Evolutionary conservation across 345 rosid genomes (phyloP).

Genomic region (Hevea brasiliensis): DNA sequence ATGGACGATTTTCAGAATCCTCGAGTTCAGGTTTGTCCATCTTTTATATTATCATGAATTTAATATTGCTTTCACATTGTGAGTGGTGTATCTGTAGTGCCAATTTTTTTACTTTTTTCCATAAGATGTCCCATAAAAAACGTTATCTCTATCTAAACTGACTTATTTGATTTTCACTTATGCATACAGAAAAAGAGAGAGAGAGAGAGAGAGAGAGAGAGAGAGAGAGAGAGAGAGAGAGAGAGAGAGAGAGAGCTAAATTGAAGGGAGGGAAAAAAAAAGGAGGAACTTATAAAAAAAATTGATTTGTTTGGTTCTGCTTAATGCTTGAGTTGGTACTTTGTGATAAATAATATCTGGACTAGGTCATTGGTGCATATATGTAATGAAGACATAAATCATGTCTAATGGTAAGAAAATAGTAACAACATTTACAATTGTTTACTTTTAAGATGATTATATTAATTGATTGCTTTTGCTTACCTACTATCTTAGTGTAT

Average conservation of each 20-base stretch:
- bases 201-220: background rate
- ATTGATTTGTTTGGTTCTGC: background rate
- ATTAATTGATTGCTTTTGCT: background rate
- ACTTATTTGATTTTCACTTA: background rate
- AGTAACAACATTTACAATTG: background rate
- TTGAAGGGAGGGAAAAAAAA: background rate
- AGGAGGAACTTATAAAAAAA: background rate
- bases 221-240: background rate
- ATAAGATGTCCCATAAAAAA: background rate
- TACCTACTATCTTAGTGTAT: background rate
- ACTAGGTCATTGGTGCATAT: background rate
- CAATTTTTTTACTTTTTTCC: background rate
- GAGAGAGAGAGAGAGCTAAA: background rate
- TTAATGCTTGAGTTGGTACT: background rate
- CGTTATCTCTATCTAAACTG: background rate
- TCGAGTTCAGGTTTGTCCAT: constrained; percentile 71
- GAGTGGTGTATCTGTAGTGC: background rate
- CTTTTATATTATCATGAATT: background rate
- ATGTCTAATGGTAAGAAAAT: background rate
- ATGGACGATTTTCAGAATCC: constrained; percentile 97
- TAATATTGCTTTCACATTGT: background rate
- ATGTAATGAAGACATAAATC: background rate
- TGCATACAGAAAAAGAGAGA: background rate
- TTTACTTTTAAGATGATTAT: background rate
- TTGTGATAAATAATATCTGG: background rate